Evolutionary conservation across 257 asterid genomes (phyloP).

Genomic region (Rehmannia glutinosa): DNA sequence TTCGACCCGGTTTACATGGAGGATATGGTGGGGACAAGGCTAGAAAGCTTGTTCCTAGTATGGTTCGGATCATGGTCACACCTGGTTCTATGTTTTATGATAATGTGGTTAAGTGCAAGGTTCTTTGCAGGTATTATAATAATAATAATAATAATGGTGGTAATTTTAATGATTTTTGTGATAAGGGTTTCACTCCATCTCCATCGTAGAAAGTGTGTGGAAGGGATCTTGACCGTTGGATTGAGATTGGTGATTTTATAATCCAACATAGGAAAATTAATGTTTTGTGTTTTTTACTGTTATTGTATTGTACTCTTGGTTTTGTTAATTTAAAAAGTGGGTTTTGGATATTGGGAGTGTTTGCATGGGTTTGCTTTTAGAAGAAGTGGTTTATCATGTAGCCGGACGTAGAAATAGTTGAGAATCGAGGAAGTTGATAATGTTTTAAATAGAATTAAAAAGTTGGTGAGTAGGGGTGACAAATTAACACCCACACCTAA

Average conservation of each 20-base stretch:
- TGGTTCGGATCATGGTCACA: conserved; percentile 85
- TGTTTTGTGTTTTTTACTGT: background rate
- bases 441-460: too few species aligned
- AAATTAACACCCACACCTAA: too few species aligned
- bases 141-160: conserved; percentile 32
- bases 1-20: conserved; percentile 95
- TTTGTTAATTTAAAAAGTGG: conserved; percentile 5
- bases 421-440: too few species aligned
- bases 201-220: conserved; percentile 45
- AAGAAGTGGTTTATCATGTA: too few species aligned
- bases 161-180: conserved; percentile 21
- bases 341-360: conserved; percentile 12
- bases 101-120: conserved; percentile 95
- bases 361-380: too few species aligned
- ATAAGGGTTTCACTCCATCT: conserved; percentile 48
- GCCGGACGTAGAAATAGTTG: too few species aligned
- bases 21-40: conserved; percentile 82
- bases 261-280: background rate
- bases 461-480: too few species aligned
- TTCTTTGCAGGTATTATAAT: conserved; percentile 75
- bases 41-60: conserved; percentile 51
- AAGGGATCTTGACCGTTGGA: too few species aligned
- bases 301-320: background rate
- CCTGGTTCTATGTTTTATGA: conserved; percentile 87
- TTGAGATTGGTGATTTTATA: too few species aligned